Evolutionary conservation across 441 rosid genomes (phyloP).

Genomic region (Erysimum cheiri): DNA sequence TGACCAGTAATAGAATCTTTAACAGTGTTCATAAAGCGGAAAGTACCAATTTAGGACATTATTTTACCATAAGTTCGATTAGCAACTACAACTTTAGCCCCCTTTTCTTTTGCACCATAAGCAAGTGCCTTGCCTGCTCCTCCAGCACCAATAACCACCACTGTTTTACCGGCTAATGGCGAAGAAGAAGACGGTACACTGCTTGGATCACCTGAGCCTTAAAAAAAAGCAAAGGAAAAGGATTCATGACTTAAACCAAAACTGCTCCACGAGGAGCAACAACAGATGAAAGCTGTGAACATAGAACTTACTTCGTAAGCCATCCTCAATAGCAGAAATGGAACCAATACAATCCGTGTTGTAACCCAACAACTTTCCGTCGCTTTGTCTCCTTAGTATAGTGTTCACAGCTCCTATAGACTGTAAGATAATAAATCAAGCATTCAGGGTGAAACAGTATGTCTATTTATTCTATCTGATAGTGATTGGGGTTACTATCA

Average conservation of each 20-base stretch:
- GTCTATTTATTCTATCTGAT: not conserved
- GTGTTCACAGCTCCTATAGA: conserved; percentile 87
- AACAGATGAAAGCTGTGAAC: conserved; percentile 16
- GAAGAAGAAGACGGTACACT: conserved; percentile 46
- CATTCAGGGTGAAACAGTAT: conserved; percentile 19
- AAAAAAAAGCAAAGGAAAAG: conserved; percentile 20
- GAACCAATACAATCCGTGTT: conserved; percentile 78
- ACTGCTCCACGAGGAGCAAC: conserved; percentile 19
- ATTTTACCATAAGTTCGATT: conserved; percentile 69
- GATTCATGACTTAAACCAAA: conserved; percentile 24
- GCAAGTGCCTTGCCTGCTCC: conserved; percentile 90
- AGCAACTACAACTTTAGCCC: conserved; percentile 67
- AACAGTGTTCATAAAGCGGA: not conserved
- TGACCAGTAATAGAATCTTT: not conserved
- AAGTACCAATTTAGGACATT: conserved; percentile 9
- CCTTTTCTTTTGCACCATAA: conserved; percentile 78
- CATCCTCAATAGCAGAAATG: conserved; percentile 81
- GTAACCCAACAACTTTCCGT: conserved; percentile 69
- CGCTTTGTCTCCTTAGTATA: conserved; percentile 64
- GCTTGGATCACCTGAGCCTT: conserved; percentile 49
- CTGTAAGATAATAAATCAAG: conserved; percentile 50
- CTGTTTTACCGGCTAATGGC: conserved; percentile 68
- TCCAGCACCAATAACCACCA: conserved; percentile 82
- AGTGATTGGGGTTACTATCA: conserved; percentile 16
- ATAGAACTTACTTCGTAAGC: conserved; percentile 58